Conservation (phyloP, 2,329 filamentous ascomycete species). For the Sphaceloma murrayae region DNA sequence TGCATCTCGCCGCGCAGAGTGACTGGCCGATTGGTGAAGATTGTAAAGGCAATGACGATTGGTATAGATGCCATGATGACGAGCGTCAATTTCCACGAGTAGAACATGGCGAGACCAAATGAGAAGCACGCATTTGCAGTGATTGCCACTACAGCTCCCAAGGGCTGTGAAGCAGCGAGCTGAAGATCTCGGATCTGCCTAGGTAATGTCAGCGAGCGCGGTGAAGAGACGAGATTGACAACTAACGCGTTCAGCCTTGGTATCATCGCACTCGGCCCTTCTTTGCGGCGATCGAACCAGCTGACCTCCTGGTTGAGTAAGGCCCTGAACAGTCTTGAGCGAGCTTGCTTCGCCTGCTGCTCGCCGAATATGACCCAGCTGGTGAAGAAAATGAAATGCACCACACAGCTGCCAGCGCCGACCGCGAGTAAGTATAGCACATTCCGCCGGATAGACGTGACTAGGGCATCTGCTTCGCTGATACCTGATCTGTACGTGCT, state of each 20-base stretch:
- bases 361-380: constrained; percentile 74
- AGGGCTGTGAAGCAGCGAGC: constrained; percentile 64
- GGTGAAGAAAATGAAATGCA: constrained; percentile 57
- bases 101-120: constrained; percentile 62
- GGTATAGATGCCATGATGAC: constrained; percentile 68
- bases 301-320: constrained; percentile 63
- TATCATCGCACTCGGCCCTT: constrained; percentile 63
- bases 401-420: constrained; percentile 55
- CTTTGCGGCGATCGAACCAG: constrained; percentile 69
- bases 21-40: constrained; percentile 31
- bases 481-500: constrained; percentile 52
- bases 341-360: constrained; percentile 59
- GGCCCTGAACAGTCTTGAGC: constrained; percentile 55
- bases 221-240: not conserved
- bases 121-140: constrained; percentile 55
- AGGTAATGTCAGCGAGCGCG: constrained; percentile 19
- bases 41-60: constrained; percentile 46
- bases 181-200: constrained; percentile 80
- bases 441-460: constrained; percentile 48
- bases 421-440: constrained; percentile 55
- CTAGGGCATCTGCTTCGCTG: constrained; percentile 42
- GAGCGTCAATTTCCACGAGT: constrained; percentile 75
- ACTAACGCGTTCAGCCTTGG: constrained; percentile 64
- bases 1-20: constrained; percentile 55
- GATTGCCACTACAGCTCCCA: constrained; percentile 61